Evolutionary conservation across 495 filamentous ascomycete genomes (phyloP).

Genomic region (Xylaria curta): DNA sequence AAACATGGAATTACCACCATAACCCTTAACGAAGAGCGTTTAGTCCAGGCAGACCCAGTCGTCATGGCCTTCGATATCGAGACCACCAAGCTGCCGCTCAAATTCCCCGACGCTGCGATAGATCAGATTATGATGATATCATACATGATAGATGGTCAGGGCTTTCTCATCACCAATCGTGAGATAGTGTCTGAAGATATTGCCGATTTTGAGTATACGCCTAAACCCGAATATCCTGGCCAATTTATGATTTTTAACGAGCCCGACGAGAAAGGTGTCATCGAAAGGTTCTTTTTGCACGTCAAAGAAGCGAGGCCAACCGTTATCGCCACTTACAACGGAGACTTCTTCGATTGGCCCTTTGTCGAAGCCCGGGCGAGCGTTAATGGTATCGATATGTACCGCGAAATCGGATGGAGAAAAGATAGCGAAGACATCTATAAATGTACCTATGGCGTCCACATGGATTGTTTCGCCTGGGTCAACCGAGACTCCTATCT

Average conservation of each 20-base stretch:
- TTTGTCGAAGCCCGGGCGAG: slow-evolving; percentile 95
- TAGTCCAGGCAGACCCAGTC: slow-evolving; percentile 89
- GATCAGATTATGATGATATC: slow-evolving; percentile 99
- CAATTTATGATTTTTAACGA: slow-evolving; percentile 98
- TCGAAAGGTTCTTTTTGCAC: slow-evolving; percentile 94
- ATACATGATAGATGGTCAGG: slow-evolving; percentile 99
- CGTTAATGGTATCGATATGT: slow-evolving; percentile 98
- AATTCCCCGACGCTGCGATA: slow-evolving; percentile 94
- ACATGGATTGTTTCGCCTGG: slow-evolving; percentile 99
- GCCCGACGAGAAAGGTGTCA: slow-evolving; percentile 82
- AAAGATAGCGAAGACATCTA: slow-evolving; percentile 96
- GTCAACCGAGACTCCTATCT: slow-evolving; percentile 98
- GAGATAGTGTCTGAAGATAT: slow-evolving; percentile 99
- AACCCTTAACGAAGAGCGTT: slow-evolving; percentile 83
- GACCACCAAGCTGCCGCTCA: slow-evolving; percentile 93
- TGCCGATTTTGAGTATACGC: slow-evolving; percentile 96
- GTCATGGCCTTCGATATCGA: slow-evolving; percentile 99
- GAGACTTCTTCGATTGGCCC: slow-evolving; percentile 99
- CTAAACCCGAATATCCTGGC: slow-evolving; percentile 93
- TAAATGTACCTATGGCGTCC: slow-evolving; percentile 90
- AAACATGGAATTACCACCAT: slow-evolving; percentile 87
- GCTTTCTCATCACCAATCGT: slow-evolving; percentile 96
- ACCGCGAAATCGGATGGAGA: slow-evolving; percentile 93
- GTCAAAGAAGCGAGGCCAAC: slow-evolving; percentile 94
- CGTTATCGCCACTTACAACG: slow-evolving; percentile 99